A percentile compares a stretch with the other conserved stretches of the same genome.
phyloP scores from a whole-genome alignment of 495 filamentous ascomycete species.

The Penicillium turbatum region DNA sequence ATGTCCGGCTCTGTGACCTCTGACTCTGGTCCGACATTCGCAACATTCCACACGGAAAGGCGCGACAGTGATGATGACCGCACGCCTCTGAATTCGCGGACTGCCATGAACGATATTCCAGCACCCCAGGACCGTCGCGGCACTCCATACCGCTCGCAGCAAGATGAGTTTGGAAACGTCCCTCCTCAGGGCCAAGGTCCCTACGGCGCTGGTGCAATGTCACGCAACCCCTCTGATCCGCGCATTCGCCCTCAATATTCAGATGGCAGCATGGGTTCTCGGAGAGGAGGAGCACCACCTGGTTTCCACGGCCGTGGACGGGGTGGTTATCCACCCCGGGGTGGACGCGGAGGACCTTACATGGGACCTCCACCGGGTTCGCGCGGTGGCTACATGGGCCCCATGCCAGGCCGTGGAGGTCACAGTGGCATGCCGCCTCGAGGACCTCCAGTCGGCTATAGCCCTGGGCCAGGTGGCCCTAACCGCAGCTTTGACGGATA shows the following conservation, averaged over 20 bases:
- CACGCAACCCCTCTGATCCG: constrained; percentile 44
- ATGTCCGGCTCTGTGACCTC: constrained; percentile 42
- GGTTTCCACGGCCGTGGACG: constrained; percentile 53
- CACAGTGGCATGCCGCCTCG: constrained; percentile 46
- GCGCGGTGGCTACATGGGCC: constrained; percentile 37
- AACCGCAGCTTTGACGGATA: constrained; percentile 24
- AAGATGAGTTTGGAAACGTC: constrained; percentile 70
- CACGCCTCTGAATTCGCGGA: constrained; percentile 71
- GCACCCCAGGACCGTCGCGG: constrained; percentile 26
- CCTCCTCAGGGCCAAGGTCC: constrained; percentile 34
- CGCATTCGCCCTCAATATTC: constrained; percentile 58
- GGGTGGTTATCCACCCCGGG: constrained; percentile 50
- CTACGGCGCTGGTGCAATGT: constrained; percentile 37
- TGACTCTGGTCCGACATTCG: constrained; percentile 68
- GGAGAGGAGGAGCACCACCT: constrained; percentile 46
- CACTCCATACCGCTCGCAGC: constrained; percentile 37
- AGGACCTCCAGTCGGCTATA: constrained; percentile 47
- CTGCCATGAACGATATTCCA: constrained; percentile 33
- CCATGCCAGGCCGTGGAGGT: constrained; percentile 25
- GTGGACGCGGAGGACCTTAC: constrained; percentile 53
- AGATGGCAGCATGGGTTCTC: constrained; percentile 53
- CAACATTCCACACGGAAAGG: constrained; percentile 67
- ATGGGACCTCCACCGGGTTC: constrained; percentile 31
- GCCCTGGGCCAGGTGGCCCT: constrained; percentile 19
- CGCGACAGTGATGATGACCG: constrained; percentile 70